phyloP scores from a whole-genome alignment of 768 basidiomycete species.

The Collybiopsis luxurians region DNA sequence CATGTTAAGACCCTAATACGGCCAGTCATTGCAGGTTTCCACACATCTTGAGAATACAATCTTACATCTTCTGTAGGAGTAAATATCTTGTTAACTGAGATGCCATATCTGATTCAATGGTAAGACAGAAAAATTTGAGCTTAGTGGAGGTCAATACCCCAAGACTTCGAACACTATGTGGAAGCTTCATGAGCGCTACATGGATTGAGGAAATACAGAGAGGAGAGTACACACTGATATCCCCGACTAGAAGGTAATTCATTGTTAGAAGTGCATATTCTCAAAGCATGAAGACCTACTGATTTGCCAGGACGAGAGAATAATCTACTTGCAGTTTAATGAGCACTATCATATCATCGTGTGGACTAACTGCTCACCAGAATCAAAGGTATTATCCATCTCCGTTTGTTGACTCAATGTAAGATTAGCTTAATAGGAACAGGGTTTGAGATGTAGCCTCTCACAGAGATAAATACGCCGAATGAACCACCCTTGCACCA shows the following conservation, averaged over 20 bases:
- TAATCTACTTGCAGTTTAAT: neutral
- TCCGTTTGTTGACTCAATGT: neutral
- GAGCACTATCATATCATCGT: neutral
- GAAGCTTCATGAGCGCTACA: neutral
- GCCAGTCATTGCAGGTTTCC: neutral
- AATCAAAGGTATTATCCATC: neutral
- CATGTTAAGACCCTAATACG: neutral
- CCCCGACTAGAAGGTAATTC: neutral
- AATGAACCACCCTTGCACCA: neutral
- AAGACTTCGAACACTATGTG: neutral
- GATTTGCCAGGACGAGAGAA: neutral
- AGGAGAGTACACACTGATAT: neutral
- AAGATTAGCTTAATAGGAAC: neutral
- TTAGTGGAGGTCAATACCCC: neutral
- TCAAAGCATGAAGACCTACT: neutral
- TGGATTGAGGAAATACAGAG: neutral
- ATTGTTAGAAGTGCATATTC: neutral
- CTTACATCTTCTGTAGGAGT: neutral
- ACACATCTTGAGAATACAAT: neutral
- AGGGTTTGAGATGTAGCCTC: neutral
- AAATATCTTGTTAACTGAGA: neutral
- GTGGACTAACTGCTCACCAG: neutral
- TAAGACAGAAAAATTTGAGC: neutral
- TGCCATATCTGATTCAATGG: neutral
- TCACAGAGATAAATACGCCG: neutral